A percentile compares a stretch with the other conserved stretches of the same genome.
Evolutionary conservation across 140 eudicot genomes (phyloP).

Genomic region (Bidens hawaiensis): DNA sequence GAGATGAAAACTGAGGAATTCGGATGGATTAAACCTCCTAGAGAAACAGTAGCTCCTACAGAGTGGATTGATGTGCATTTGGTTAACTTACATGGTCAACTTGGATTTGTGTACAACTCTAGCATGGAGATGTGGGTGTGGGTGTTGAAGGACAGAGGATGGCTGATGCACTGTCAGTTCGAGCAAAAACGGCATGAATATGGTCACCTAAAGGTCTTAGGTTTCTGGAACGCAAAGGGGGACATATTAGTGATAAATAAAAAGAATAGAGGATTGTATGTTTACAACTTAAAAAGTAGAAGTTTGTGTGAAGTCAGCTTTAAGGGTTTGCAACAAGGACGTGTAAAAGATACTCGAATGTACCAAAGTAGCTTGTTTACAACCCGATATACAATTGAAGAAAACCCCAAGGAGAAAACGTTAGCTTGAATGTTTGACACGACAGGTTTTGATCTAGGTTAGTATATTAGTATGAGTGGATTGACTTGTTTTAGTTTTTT

Average conservation of each 20-base stretch:
- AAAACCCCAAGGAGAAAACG: too few relatives aligned
- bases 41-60: not conserved
- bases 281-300: not conserved
- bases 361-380: not conserved
- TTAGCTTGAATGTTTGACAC: too few relatives aligned
- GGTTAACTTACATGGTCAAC: not conserved
- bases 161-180: slow-evolving; percentile 7
- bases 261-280: not conserved
- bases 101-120: not conserved
- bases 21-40: not conserved
- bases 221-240: not conserved
- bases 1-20: slow-evolving; percentile 6
- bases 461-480: too few relatives aligned
- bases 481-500: too few relatives aligned
- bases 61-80: not conserved
- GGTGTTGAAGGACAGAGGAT: slow-evolving; percentile 1
- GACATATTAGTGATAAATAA: not conserved
- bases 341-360: not conserved
- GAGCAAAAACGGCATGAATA: not conserved
- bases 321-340: not conserved
- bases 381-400: not conserved
- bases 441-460: too few relatives aligned
- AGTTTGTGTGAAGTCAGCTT: not conserved
- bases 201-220: not conserved
- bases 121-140: not conserved